These are phyloP conservation scores for Colletotrichum endophyticum DNA, from an alignment of 2,329 filamentous ascomycete genomes.

Conservation along the genomic window DNA sequence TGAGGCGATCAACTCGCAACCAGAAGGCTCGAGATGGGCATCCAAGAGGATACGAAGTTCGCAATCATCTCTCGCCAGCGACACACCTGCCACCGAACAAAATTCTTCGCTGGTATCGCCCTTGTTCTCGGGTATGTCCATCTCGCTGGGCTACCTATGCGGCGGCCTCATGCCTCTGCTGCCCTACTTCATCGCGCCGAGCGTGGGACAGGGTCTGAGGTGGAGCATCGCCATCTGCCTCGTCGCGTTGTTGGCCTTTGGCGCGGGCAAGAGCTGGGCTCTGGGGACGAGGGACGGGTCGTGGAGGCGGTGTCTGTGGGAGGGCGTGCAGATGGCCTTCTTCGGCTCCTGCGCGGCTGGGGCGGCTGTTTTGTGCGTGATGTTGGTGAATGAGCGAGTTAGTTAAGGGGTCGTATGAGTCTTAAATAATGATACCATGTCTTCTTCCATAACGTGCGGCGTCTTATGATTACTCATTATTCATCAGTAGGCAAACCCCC, in stretches of 20 bases:
- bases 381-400: neutral
- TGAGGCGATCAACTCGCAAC: conserved; percentile 25
- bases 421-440: neutral
- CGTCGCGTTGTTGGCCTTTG: conserved; percentile 59
- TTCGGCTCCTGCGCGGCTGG: neutral
- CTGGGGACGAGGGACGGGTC: conserved; percentile 24
- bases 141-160: conserved; percentile 66
- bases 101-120: conserved; percentile 34
- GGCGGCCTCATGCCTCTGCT: conserved; percentile 67
- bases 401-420: neutral
- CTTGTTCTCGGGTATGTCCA: conserved; percentile 58
- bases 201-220: conserved; percentile 46
- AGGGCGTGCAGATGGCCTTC: neutral
- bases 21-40: conserved; percentile 25
- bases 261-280: conserved; percentile 57
- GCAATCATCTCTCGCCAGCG: neutral
- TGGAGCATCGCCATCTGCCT: conserved; percentile 61
- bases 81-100: neutral
- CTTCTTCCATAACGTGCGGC: neutral
- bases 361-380: neutral
- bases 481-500: accelerated
- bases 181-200: conserved; percentile 57
- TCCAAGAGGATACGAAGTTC: neutral
- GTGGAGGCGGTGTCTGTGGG: conserved; percentile 7
- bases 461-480: neutral